Conservation (phyloP, 108 stramenopile genomes). For the Nitzschia sp. region DNA sequence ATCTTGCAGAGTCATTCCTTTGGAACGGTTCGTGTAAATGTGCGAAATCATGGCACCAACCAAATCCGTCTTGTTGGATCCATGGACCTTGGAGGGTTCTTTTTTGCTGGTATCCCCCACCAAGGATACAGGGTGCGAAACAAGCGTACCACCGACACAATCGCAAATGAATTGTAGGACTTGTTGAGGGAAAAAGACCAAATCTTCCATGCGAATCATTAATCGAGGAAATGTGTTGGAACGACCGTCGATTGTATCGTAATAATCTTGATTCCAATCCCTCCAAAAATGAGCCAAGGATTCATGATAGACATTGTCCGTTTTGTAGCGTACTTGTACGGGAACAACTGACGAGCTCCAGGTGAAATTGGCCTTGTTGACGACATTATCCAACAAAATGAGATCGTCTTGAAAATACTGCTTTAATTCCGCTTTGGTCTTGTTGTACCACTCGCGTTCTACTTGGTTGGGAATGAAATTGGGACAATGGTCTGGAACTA, state of each 20-base stretch:
- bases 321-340: conserved; percentile 35
- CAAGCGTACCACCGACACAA: conserved; percentile 11
- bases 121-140: neutral
- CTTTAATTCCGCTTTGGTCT: neutral
- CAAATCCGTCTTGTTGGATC: conserved; percentile 21
- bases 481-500: conserved; percentile 56
- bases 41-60: conserved; percentile 23
- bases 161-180: conserved; percentile 8
- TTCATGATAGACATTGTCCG: conserved; percentile 27
- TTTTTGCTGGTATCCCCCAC: conserved; percentile 15
- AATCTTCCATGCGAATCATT: conserved; percentile 76
- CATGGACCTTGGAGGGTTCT: conserved; percentile 24
- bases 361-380: conserved; percentile 40
- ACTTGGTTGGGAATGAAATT: conserved; percentile 62
- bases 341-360: conserved; percentile 9
- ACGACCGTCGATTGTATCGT: conserved; percentile 29
- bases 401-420: conserved; percentile 27
- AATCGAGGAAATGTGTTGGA: conserved; percentile 52
- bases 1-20: conserved; percentile 41
- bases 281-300: conserved; percentile 71
- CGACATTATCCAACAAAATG: conserved; percentile 41
- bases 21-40: conserved; percentile 9
- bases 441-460: conserved; percentile 31
- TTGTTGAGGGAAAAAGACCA: conserved; percentile 43
- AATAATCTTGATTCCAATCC: conserved; percentile 73